Percentiles rank a stretch among this genome's conserved stretches.
phyloP scores from a whole-genome alignment of 2,329 filamentous ascomycete genomes.

The Trichoderma sp. region DNA sequence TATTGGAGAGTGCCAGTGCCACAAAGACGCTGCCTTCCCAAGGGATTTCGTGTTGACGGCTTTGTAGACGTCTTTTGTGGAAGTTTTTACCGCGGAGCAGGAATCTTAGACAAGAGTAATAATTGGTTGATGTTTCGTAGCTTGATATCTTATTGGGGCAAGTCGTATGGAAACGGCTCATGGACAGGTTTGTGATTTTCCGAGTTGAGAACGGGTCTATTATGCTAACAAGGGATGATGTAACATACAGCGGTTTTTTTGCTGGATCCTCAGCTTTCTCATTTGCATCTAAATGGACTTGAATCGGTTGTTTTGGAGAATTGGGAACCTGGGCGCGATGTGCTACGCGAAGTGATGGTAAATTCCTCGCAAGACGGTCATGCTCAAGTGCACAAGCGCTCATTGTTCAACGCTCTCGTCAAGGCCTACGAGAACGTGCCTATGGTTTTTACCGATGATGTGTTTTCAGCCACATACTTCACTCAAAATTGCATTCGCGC shows the following conservation, averaged over 20 bases:
- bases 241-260: neutral
- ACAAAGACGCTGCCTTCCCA: neutral
- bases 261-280: neutral
- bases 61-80: neutral
- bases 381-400: neutral
- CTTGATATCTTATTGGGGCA: neutral
- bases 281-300: neutral
- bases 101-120: neutral
- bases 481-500: neutral
- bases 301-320: neutral
- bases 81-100: neutral
- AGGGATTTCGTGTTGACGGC: neutral
- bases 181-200: neutral
- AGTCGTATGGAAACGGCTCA: neutral
- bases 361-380: neutral
- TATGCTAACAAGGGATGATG: neutral
- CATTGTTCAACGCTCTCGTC: neutral
- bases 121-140: neutral
- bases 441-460: neutral
- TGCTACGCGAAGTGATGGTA: neutral
- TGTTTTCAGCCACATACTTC: neutral
- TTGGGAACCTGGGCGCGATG: neutral
- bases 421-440: neutral
- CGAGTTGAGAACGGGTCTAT: neutral
- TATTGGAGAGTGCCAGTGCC: neutral